phyloP scores from a whole-genome alignment of 75 land plant species.

The Picea glauca region DNA sequence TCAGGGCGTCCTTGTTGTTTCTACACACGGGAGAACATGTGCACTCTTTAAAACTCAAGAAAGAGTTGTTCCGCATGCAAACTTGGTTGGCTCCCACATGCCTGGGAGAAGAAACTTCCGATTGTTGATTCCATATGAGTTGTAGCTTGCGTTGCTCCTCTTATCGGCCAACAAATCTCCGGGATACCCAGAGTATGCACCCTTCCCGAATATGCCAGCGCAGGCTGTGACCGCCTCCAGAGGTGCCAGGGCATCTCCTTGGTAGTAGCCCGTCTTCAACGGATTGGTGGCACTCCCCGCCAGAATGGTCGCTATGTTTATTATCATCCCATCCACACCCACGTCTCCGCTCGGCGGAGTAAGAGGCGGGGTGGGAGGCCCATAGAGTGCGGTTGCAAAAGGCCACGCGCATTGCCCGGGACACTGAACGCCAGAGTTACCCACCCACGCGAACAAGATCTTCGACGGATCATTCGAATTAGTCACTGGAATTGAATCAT shows the following conservation, averaged over 20 bases:
- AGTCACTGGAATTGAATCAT: conserved; percentile 18
- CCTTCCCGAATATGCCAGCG: conserved; percentile 29
- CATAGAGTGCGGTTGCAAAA: conserved; percentile 15
- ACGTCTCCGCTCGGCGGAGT: conserved; percentile 36
- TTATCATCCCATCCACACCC: conserved; percentile 42
- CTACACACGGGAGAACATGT: too few relatives aligned
- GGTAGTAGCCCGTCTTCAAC: conserved; percentile 19
- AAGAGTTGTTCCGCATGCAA: background rate
- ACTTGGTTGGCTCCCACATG: conserved; percentile 26
- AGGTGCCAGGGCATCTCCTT: conserved; percentile 22
- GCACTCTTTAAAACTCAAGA: background rate
- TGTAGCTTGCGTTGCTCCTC: conserved; percentile 19
- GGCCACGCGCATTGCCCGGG: conserved; percentile 48
- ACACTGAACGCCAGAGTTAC: conserved; percentile 34
- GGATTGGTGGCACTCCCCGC: conserved; percentile 30
- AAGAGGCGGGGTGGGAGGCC: conserved; percentile 8
- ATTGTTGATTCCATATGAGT: conserved; percentile 20
- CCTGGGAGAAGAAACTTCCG: conserved; percentile 29
- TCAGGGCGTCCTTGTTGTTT: too few relatives aligned
- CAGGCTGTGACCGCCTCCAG: conserved; percentile 33
- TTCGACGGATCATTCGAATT: background rate
- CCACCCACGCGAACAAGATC: conserved; percentile 37
- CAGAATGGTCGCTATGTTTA: conserved; percentile 30
- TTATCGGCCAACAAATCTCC: conserved; percentile 20
- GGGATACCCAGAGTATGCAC: conserved; percentile 27